These are phyloP conservation scores for Ilex asprella DNA, from an alignment of 257 asterid genomes.

Conservation along the genomic window DNA sequence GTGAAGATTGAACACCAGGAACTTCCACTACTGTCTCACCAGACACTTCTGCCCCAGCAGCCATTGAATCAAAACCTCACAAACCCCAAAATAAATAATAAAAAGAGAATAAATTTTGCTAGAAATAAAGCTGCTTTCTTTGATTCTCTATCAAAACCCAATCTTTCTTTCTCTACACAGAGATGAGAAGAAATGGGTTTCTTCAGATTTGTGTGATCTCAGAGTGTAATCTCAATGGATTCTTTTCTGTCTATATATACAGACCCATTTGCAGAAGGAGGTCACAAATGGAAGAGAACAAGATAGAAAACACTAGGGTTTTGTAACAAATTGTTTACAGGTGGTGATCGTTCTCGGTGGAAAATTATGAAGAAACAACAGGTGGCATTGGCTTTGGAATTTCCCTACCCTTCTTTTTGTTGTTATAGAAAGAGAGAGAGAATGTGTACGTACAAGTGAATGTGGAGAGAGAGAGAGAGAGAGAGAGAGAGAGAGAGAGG, in stretches of 20 bases:
- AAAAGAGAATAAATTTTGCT: neutral
- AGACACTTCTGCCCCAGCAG: constrained; percentile 75
- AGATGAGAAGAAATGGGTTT: constrained; percentile 36
- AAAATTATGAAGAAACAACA: constrained; percentile 17
- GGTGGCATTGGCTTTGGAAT: constrained; percentile 39
- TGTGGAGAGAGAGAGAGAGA: neutral
- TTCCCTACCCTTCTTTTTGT: constrained; percentile 26
- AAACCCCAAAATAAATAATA: constrained; percentile 17
- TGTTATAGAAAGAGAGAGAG: constrained; percentile 6
- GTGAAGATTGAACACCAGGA: constrained; percentile 41
- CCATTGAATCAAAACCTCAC: constrained; percentile 52
- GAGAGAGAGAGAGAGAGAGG: constrained; percentile 9
- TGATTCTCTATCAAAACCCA: constrained; percentile 24
- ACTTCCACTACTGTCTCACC: constrained; percentile 57
- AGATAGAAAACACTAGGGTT: constrained; percentile 17
- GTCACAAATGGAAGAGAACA: constrained; percentile 37
- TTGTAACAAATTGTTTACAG: constrained; percentile 33
- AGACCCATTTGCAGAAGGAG: constrained; percentile 38
- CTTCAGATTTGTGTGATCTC: constrained; percentile 42
- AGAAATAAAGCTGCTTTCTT: too few species aligned
- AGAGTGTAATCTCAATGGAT: constrained; percentile 26
- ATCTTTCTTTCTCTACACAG: constrained; percentile 30
- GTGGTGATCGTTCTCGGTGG: constrained; percentile 28
- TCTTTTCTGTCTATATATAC: constrained; percentile 23
- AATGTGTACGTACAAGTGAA: neutral